Evolutionary conservation across 2,329 filamentous ascomycete genomes (phyloP).

Genomic region (Didymella lethalis): DNA sequence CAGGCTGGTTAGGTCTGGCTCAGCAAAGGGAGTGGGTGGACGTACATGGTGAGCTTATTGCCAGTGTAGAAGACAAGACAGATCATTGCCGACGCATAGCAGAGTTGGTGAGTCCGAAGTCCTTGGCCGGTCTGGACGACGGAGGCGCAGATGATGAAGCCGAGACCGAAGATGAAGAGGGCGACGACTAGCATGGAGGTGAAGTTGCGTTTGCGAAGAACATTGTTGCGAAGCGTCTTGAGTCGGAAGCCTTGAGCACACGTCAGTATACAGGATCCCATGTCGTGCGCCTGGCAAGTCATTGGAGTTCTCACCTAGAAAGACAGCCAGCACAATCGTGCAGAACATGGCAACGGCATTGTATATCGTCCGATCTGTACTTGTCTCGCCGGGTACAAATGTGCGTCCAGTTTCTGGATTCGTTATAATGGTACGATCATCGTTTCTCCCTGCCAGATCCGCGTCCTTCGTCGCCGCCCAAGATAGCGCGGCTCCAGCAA

Average conservation of each 20-base stretch:
- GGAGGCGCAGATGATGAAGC: conserved; percentile 28
- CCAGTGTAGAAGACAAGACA: conserved; percentile 51
- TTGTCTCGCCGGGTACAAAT: conserved; percentile 23
- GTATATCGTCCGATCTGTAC: conserved; percentile 23
- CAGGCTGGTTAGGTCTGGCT: background rate
- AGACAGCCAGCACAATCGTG: conserved; percentile 12
- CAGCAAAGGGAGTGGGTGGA: too few species aligned
- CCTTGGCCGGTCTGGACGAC: conserved; percentile 41
- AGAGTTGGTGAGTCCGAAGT: conserved; percentile 35
- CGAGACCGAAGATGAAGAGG: conserved; percentile 24
- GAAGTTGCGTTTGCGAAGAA: conserved; percentile 26
- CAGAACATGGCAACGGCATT: conserved; percentile 24
- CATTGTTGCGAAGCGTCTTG: conserved; percentile 25
- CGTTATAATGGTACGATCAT: conserved; percentile 19
- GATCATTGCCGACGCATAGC: conserved; percentile 45
- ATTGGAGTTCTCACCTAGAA: conserved; percentile 16
- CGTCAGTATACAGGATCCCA: background rate
- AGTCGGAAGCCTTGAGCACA: conserved; percentile 19
- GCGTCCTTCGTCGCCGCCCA: background rate
- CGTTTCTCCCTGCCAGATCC: conserved; percentile 2
- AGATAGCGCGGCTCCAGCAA: conserved; percentile 7
- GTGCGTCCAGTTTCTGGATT: conserved; percentile 21
- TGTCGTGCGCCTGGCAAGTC: background rate
- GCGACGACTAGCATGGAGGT: conserved; percentile 6
- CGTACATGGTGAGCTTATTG: conserved; percentile 43